A percentile compares a stretch with the other conserved stretches of the same genome.
Evolutionary conservation across 140 eudicot species (phyloP).

Genomic region (Stevia rebaudiana): DNA sequence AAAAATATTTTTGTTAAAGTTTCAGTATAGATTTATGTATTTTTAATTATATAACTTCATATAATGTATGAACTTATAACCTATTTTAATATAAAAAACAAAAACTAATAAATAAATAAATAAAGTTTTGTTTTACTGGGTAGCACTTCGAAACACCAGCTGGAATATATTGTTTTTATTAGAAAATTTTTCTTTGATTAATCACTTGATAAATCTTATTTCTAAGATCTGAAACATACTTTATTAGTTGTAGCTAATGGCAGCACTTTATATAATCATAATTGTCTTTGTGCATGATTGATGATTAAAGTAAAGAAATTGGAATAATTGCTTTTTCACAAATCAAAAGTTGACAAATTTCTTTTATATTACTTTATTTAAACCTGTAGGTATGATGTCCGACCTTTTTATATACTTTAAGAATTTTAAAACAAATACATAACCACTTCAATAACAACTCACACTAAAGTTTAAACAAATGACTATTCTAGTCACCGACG

Average conservation of each 20-base stretch:
- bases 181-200: slow-evolving; percentile 21
- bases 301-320: slow-evolving; percentile 14
- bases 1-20: too few species aligned
- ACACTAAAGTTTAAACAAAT: too few species aligned
- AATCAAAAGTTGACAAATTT: not conserved
- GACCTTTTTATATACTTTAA: not conserved
- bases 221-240: slow-evolving; percentile 27
- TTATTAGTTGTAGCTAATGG: slow-evolving; percentile 24
- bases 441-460: too few species aligned
- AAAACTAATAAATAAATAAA: too few species aligned
- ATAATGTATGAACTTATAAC: too few species aligned
- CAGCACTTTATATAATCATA: slow-evolving; percentile 18
- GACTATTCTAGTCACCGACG: too few species aligned
- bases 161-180: slow-evolving; percentile 30
- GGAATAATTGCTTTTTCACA: slow-evolving; percentile 12
- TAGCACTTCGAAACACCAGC: slow-evolving; percentile 36
- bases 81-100: too few species aligned
- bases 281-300: slow-evolving; percentile 6
- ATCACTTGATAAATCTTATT: slow-evolving; percentile 27
- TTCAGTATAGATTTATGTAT: too few species aligned
- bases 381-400: not conserved
- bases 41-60: too few species aligned
- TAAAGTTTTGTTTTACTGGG: slow-evolving; percentile 26
- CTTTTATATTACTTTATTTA: not conserved
- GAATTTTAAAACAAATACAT: not conserved